Evolutionary conservation across 2,329 filamentous ascomycete species (phyloP), one percentile per base, ranked within the genome.

Genomic region (Drechslera avenae): DNA sequence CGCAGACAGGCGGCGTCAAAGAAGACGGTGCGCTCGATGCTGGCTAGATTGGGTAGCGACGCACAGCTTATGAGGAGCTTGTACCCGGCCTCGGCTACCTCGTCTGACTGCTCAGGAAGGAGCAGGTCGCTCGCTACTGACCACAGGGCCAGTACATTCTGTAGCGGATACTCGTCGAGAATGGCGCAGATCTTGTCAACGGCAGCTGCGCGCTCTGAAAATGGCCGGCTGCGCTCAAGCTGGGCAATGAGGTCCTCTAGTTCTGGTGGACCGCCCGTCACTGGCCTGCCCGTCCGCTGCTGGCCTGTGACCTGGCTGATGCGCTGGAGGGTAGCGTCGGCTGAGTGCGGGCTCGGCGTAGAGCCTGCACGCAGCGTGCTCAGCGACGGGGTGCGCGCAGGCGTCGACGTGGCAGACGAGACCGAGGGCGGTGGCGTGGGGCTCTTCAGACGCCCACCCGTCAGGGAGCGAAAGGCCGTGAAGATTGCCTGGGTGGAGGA

Each of bases 401-500:
- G 66, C 3, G 68, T 71, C 28, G 62, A 56, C 17, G 67, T 62
- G 31, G 68, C 53, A 23, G 69, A 64, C 12, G 70, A 66, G 43
- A 66, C 54, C 1, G 69, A 67, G 21, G 70, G 63, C 4, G 68
- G 63, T 41, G 67, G 63, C 14, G 66, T 66, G 3, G 66, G 54
- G 62, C 63, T 71, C 56, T 69, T 71, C n/a, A 68, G 59, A 33
- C 72, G 71, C 32, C 62, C 63, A 47, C 67, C 60, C 1, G 73
- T 74, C 35, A 75, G 63, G 31, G 62, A 63, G 48, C 69, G 64
- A 55, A 75, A 75, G 57, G 72, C 71, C 35, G 64, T 67, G 53
- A 75, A 68, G 48, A 75, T 64, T 42, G 67, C 59, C 39, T 71
- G 67, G 52, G 72, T 70, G 46, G 73, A 75, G 57, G 72, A 64